Conservation (phyloP, 148 eudicot genomes). For the Rhododendron mucronatum region DNA sequence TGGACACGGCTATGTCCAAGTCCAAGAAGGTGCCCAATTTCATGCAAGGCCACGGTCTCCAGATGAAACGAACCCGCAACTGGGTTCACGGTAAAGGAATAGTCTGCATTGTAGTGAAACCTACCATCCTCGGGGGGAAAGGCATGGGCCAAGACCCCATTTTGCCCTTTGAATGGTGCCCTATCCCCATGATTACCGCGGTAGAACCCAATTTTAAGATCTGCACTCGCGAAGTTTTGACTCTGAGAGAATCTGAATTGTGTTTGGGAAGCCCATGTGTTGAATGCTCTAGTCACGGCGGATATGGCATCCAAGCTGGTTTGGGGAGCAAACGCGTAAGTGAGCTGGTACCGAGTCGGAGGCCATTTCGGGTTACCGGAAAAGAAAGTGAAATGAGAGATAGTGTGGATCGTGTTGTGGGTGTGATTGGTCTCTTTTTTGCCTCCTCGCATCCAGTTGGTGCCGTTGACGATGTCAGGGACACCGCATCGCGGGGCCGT, state of each 20-base stretch:
- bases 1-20: neutral
- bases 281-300: conserved; percentile 13
- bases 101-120: conserved; percentile 19
- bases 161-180: conserved; percentile 2
- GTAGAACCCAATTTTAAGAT: conserved; percentile 18
- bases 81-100: neutral
- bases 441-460: too few species aligned
- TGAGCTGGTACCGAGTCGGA: too few species aligned
- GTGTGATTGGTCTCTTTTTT: too few species aligned
- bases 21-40: conserved; percentile 31
- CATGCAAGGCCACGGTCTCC: conserved; percentile 21
- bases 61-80: neutral
- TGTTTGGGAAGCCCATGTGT: conserved; percentile 13
- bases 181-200: conserved; percentile 27
- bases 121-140: conserved; percentile 17
- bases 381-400: too few species aligned
- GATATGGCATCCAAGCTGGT: too few species aligned
- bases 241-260: conserved; percentile 18
- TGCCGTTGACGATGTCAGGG: too few species aligned
- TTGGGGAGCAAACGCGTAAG: too few species aligned
- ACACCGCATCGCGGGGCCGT: too few species aligned
- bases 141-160: conserved; percentile 20
- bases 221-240: neutral
- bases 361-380: too few species aligned
- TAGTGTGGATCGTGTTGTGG: too few species aligned